phyloP scores from a whole-genome alignment of 1,284 basidiomycete species.

The Pseudozyma tsukubaensis region DNA sequence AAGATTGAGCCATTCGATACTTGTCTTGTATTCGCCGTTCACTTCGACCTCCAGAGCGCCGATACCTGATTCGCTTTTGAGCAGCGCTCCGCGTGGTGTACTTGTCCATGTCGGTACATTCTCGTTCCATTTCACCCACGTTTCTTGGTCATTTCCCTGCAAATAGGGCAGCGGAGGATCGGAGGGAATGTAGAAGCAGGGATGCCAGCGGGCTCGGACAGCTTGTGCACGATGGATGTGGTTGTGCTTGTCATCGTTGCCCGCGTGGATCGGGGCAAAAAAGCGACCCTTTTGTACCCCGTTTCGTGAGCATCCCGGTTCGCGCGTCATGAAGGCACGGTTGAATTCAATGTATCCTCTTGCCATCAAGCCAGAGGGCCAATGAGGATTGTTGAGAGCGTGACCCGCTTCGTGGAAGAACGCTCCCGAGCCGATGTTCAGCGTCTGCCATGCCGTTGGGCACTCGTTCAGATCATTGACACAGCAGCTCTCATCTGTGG shows the following conservation, averaged over 20 bases:
- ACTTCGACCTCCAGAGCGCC: slow-evolving; percentile 40
- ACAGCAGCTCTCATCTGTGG: slow-evolving; percentile 44
- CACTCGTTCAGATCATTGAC: slow-evolving; percentile 53
- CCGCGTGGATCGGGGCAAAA: slow-evolving; percentile 30
- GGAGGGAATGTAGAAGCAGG: slow-evolving; percentile 35
- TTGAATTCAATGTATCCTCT: slow-evolving; percentile 55
- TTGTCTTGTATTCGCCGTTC: slow-evolving; percentile 34
- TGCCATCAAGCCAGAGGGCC: slow-evolving; percentile 49
- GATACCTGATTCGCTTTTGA: slow-evolving; percentile 41
- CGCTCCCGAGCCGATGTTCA: slow-evolving; percentile 55
- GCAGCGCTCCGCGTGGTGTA: slow-evolving; percentile 19
- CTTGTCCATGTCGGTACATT: slow-evolving; percentile 37
- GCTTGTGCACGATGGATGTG: slow-evolving; percentile 53
- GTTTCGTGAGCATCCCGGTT: slow-evolving; percentile 27
- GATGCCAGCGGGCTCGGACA: slow-evolving; percentile 51
- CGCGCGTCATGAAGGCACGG: slow-evolving; percentile 57
- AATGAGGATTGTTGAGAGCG: slow-evolving; percentile 50
- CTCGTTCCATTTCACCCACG: slow-evolving; percentile 33
- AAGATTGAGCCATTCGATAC: slow-evolving; percentile 42
- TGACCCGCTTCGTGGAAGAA: slow-evolving; percentile 52
- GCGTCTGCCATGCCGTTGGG: slow-evolving; percentile 46
- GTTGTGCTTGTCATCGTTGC: slow-evolving; percentile 44
- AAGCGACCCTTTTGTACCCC: slow-evolving; percentile 9
- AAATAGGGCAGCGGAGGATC: slow-evolving; percentile 42
- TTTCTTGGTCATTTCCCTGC: slow-evolving; percentile 4